Base-by-base conservation (phyloP, 495 filamentous ascomycete genomes). In the Halenospora varia region DNA sequence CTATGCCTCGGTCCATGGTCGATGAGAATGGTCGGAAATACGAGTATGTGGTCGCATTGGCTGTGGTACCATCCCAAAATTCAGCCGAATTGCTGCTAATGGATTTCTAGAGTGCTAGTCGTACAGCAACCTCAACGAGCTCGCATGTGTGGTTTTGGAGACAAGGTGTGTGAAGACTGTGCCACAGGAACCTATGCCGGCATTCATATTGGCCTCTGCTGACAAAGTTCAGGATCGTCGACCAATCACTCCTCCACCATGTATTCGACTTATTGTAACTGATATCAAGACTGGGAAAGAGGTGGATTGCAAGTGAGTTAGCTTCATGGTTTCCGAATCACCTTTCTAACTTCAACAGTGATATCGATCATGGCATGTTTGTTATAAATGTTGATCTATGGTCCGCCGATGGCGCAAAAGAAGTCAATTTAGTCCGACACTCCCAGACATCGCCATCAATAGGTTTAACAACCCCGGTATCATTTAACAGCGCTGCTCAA, bases 141-240 rank as follows among this genome's bases (percentile, higher is more conserved):
- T 61, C 88, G 94, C 49, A 98, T 98, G 94, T 98, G 94, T 77
- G 94, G 94, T 1, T 98, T 97, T 77, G 94, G 94, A 53, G 94
- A 98, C 71, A 98, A 98, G 82, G 92, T 96, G 69, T 35, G 77
- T 67, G 50, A 53, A n/a, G 66, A 44, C 60, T 59, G 17, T 39
- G 39, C 57, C 45, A 35, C 47, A 24, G 53, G 24, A 49, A 18
- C n/a, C n/a, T n/a, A n/a, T n/a, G n/a, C n/a, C n/a, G n/a, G 4
- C 19, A 15, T 18, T 19, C 23, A 22, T 25, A 46, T 47, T 22
- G 42, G n/a, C 41, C 39, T 48, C 60, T 35, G 10, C 20, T 53
- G n/a, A 53, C 18, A 51, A 26, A 23, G 26, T 49, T 61, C 51
- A 96, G 90, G 94, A 98, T 70, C 88, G 94, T 65, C 81, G 94